A percentile compares a stretch with the other conserved stretches of the same genome.
Conservation (phyloP, 768 basidiomycete genomes). For the Coprinopsis strossmayeri region DNA sequence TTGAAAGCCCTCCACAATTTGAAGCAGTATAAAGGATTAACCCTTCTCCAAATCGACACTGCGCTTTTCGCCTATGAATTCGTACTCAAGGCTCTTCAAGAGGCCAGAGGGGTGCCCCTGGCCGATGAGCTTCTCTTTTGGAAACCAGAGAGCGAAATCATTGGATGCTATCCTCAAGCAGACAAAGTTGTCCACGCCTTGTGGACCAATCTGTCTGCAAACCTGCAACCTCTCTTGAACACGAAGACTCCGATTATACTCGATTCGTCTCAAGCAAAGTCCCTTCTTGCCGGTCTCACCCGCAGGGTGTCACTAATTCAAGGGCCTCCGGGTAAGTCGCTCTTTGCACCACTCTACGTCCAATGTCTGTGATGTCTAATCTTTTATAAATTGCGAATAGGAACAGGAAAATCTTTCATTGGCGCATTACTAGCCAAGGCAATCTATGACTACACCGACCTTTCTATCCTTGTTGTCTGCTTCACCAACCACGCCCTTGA, state of each 20-base stretch:
- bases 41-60: conserved; percentile 52
- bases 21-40: conserved; percentile 27
- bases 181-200: conserved; percentile 20
- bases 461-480: conserved; percentile 61
- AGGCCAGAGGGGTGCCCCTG: conserved; percentile 38
- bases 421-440: conserved; percentile 61
- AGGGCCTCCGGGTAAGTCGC: conserved; percentile 57
- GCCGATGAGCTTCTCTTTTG: conserved; percentile 48
- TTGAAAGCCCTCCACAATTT: conserved; percentile 33
- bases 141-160: conserved; percentile 23
- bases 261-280: conserved; percentile 42
- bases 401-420: conserved; percentile 72
- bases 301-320: conserved; percentile 59
- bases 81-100: conserved; percentile 50
- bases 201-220: conserved; percentile 23
- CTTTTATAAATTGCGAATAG: conserved; percentile 25
- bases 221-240: conserved; percentile 33
- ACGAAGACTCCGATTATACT: conserved; percentile 36
- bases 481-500: conserved; percentile 75
- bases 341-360: neutral
- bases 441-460: conserved; percentile 38
- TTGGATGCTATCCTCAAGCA: conserved; percentile 10
- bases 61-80: conserved; percentile 61
- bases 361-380: no score
- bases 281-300: conserved; percentile 46